These are phyloP conservation scores for Sapria himalayana DNA, from an alignment of 345 rosid genomes.

Conservation along the genomic window DNA sequence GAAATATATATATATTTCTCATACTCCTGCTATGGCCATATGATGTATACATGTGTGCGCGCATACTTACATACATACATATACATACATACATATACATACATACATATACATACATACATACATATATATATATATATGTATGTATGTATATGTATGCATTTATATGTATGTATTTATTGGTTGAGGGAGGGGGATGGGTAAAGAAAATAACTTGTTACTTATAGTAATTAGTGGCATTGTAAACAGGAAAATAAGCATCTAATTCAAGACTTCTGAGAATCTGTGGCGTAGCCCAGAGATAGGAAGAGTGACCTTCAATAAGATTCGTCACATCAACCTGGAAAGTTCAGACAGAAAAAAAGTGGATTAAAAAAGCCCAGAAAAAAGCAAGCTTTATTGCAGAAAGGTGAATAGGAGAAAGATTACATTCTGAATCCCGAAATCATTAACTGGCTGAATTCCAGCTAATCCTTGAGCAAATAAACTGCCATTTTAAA, in stretches of 20 bases:
- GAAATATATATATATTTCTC: too few species aligned
- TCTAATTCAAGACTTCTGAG: conserved; percentile 71
- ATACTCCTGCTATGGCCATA: too few species aligned
- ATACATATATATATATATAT: too few species aligned
- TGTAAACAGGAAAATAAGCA: conserved; percentile 53
- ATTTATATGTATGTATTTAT: too few species aligned
- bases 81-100: too few species aligned
- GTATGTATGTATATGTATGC: too few species aligned
- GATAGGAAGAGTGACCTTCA: conserved; percentile 82
- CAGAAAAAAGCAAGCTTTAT: conserved; percentile 1
- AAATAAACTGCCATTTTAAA: conserved; percentile 42
- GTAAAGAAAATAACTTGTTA: too few species aligned
- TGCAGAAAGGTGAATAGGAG: background rate
- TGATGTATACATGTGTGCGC: too few species aligned
- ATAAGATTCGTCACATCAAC: conserved; percentile 54
- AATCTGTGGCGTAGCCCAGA: conserved; percentile 58
- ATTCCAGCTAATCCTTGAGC: conserved; percentile 92
- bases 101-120: too few species aligned
- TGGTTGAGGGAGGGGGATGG: too few species aligned
- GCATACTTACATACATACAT: too few species aligned
- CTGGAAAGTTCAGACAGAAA: conserved; percentile 16
- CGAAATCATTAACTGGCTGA: conserved; percentile 48
- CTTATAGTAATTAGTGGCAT: too few species aligned
- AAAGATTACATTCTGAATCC: conserved; percentile 66
- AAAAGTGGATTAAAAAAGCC: background rate